Base-by-base conservation (phyloP, 495 filamentous ascomycete genomes). In the Penicillium odoratum region DNA sequence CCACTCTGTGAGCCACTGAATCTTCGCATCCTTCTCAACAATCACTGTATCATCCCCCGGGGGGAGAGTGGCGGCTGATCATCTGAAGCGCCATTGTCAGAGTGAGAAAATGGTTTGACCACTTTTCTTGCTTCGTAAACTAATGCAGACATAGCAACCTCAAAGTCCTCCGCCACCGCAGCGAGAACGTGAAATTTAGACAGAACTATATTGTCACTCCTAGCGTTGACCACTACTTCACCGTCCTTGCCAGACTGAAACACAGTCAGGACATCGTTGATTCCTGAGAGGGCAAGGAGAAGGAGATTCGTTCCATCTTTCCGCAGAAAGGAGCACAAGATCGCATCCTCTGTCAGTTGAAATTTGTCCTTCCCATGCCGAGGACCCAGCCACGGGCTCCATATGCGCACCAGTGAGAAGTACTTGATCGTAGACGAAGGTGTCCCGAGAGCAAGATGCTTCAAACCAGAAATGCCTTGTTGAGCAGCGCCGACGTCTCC, bases 71-170 rank as follows among this genome's bases (percentile, higher is more conserved):
- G 68, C 3, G 53, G 56, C 16, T 49, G 45, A 7, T 64, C 58
- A 13, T 60, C 36, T 5, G 42, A 51, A 5, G 47, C 16, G 18
- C 16, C 8, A 25, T 56, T 45, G 45, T 53, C 54, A 7, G 31
- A 21, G 47, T 60, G 59, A 9, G 38, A 50, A 58, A 74, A 73
- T 16, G 70, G 71, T 28, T 69, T 72, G 9, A 91, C 79, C 18
- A 96, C 63, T 55, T 86, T 84, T 18, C 94, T 85, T 13, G 94
- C 90, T 55, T 91, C 85, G 57, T 97, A 95, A 74, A 97, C 90
- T 3, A 90, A 85, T 21, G 92, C 89, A 54, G 88, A 87, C 61
- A 88, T 83, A 3, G 91, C 88, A 49, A 80, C 78, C 62, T 97
- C 90, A 60, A 95, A 93, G 33, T 85, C 76, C 43, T 86, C 77